Evolutionary conservation across 2,329 filamentous ascomycete species (phyloP), one percentile per base, ranked within the genome.

Genomic region (Aspergillus hortae): DNA sequence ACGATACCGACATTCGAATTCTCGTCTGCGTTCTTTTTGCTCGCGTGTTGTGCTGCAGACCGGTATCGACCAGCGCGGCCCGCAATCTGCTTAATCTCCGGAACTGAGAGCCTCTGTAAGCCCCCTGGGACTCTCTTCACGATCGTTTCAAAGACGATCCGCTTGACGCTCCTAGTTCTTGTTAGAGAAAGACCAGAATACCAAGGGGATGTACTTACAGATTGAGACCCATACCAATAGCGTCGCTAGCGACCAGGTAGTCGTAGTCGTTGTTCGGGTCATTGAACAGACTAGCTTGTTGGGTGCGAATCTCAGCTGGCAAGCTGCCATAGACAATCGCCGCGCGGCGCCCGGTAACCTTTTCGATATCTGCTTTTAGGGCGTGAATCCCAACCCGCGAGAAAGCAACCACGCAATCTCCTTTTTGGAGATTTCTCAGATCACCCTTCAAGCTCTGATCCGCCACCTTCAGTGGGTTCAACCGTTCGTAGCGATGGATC

Each of bases 211-310:
- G 21, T 10, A 49, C 78, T 71, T 85, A 91, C 68, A 99, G 74
- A 65, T 99, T 99, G 19, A 99, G 76, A 1, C 95, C 94, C 92
- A 99, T 97, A 35, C 94, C 94, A 56, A 99, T 92, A 44, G 94
- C 94, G 72, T 96, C 91, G 61, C 90, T 96, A 7, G 95, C 94
- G 23, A 94, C 92, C 5, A 99, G 78, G 61, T 86, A 95, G 67
- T 99, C 94, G 67, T 96, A 99, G 54, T 96, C 92, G 67, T 95
- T 99, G 66, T 95, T 73, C 0, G 91, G 92, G 57, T 97, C 89
- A 66, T 99, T 99, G 78, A 99, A 99, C 0, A 97, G 78, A 14
- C 85, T 84, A 0, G 94, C 94, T 73, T 99, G 94, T 66, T 92
- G 86, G 3, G 91, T 90, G 56, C 94, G 84, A 38, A 92, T 96